These are phyloP conservation scores for Mycena maculata DNA, from an alignment of 768 basidiomycete genomes.

Conservation along the genomic window DNA sequence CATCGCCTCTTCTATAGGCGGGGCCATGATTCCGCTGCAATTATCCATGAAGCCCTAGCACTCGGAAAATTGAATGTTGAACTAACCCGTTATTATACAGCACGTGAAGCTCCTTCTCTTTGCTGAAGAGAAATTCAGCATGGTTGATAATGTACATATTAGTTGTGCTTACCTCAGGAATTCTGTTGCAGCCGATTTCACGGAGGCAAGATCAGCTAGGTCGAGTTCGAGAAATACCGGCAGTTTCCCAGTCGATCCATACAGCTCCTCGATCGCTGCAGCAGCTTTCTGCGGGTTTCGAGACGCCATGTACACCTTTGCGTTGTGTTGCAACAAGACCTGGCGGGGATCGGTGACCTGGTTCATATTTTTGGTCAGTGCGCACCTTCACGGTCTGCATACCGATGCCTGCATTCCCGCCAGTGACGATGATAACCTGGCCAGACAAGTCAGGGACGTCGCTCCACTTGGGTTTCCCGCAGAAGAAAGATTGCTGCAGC, in stretches of 20 bases:
- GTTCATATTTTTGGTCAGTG: not conserved
- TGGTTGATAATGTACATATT: not conserved
- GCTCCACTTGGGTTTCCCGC: slow-evolving; percentile 29
- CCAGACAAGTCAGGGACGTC: slow-evolving; percentile 37
- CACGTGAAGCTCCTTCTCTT: slow-evolving; percentile 24
- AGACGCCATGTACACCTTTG: slow-evolving; percentile 55
- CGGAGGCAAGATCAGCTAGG: slow-evolving; percentile 46
- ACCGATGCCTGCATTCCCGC: slow-evolving; percentile 35
- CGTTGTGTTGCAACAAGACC: slow-evolving; percentile 47
- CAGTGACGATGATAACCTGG: slow-evolving; percentile 37
- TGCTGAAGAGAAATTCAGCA: not conserved
- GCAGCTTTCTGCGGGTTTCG: slow-evolving; percentile 46
- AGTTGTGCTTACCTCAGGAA: slow-evolving; percentile 41
- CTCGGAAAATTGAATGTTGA: not conserved
- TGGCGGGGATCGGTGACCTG: not conserved
- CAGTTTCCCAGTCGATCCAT: slow-evolving; percentile 48
- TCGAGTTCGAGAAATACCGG: slow-evolving; percentile 50
- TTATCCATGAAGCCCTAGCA: not conserved
- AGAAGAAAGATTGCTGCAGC: slow-evolving; percentile 27
- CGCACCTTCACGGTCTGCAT: slow-evolving; percentile 32
- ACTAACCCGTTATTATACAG: slow-evolving; percentile 28
- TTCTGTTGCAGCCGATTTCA: slow-evolving; percentile 48
- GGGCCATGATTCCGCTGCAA: slow-evolving; percentile 60
- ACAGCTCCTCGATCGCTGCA: slow-evolving; percentile 47
- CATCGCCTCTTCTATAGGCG: slow-evolving; percentile 54